These are phyloP conservation scores for Mycena galericulata DNA, from an alignment of 768 basidiomycete genomes.

Conservation along the genomic window DNA sequence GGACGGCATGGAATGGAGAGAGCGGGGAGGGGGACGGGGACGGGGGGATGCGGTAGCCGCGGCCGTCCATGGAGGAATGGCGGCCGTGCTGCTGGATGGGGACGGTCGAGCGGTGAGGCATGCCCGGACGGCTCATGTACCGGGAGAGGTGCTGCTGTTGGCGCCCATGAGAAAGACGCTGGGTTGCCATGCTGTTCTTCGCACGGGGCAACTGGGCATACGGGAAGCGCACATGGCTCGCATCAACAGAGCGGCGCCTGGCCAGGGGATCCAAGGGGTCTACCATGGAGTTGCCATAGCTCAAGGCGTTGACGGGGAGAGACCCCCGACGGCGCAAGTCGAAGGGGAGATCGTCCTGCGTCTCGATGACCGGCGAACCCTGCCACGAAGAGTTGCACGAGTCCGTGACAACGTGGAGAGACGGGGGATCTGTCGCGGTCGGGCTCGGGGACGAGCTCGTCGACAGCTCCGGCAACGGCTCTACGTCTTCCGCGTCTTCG, in stretches of 20 bases:
- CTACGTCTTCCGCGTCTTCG: conserved; percentile 39
- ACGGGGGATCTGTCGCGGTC: conserved; percentile 46
- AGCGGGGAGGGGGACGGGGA: conserved; percentile 59
- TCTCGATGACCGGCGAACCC: conserved; percentile 49
- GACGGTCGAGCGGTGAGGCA: conserved; percentile 43
- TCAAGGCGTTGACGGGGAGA: conserved; percentile 60
- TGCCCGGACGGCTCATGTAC: conserved; percentile 41
- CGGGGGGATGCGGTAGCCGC: conserved; percentile 50
- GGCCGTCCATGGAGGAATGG: conserved; percentile 56
- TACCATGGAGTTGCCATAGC: conserved; percentile 52
- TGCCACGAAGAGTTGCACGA: conserved; percentile 46
- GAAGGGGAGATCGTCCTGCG: conserved; percentile 50
- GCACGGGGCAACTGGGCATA: conserved; percentile 64
- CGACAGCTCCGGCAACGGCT: conserved; percentile 23
- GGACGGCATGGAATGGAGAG: conserved; percentile 55
- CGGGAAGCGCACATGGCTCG: conserved; percentile 64
- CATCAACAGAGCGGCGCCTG: conserved; percentile 59
- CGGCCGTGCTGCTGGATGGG: conserved; percentile 54
- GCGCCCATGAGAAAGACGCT: conserved; percentile 48
- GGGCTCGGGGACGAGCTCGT: conserved; percentile 32
- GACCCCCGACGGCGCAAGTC: conserved; percentile 63
- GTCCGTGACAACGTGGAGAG: conserved; percentile 55
- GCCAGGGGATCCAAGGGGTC: conserved; percentile 57
- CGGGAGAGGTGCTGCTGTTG: conserved; percentile 44
- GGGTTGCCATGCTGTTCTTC: conserved; percentile 61